phyloP scores from a whole-genome alignment of 2,329 filamentous ascomycete species.

The Penicillium freii region DNA sequence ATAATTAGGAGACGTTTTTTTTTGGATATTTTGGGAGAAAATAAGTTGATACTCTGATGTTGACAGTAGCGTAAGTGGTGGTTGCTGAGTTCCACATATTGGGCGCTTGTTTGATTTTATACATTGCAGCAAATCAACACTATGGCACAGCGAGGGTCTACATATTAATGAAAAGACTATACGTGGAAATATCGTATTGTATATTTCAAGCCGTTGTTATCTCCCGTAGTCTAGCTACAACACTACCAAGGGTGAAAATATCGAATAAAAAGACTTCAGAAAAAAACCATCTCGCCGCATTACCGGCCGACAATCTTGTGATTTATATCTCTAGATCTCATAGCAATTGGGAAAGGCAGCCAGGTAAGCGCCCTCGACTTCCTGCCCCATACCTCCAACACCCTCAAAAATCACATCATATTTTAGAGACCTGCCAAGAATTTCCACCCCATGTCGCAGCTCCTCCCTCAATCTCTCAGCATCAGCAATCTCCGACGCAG shows the following conservation, averaged over 20 bases:
- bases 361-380: slow-evolving; percentile 25
- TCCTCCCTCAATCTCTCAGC: slow-evolving; percentile 25
- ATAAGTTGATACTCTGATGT: not conserved
- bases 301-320: not conserved
- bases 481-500: slow-evolving; percentile 23
- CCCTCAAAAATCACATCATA: slow-evolving; percentile 25
- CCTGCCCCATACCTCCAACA: slow-evolving; percentile 21
- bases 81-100: not conserved
- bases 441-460: slow-evolving; percentile 20
- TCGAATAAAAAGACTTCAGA: not conserved
- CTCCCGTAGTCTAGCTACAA: not conserved
- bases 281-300: not conserved
- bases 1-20: not conserved
- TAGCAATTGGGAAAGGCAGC: slow-evolving; percentile 15
- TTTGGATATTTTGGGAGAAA: not conserved
- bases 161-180: too few species aligned
- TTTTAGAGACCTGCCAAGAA: slow-evolving; percentile 17
- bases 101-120: not conserved
- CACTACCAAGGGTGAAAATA: not conserved
- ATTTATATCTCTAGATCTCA: slow-evolving; percentile 6
- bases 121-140: not conserved
- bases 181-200: too few species aligned
- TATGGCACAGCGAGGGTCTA: not conserved
- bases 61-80: not conserved
- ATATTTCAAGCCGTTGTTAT: too few species aligned